Evolutionary conservation across 2,329 filamentous ascomycete genomes (phyloP).

Genomic region (Ophiocordyceps camponoti-floridani): DNA sequence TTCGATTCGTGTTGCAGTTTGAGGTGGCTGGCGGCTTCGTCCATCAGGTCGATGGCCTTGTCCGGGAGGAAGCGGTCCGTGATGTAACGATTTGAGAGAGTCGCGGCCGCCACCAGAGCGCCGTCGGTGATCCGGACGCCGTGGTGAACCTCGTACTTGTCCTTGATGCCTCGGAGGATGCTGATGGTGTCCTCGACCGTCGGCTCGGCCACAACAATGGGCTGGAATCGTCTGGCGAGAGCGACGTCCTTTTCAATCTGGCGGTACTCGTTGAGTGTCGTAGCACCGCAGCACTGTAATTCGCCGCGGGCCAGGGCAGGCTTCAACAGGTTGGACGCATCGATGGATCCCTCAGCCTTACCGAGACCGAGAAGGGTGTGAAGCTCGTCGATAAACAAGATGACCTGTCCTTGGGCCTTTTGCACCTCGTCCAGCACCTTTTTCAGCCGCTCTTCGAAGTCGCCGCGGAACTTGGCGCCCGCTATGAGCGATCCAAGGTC

Average conservation of each 20-base stretch:
- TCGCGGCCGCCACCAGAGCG: slow-evolving; percentile 79
- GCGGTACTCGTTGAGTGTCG: slow-evolving; percentile 84
- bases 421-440: slow-evolving; percentile 94
- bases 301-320: slow-evolving; percentile 95
- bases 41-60: slow-evolving; percentile 89
- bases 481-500: slow-evolving; percentile 92
- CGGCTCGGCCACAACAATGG: slow-evolving; percentile 93
- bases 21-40: slow-evolving; percentile 93
- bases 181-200: slow-evolving; percentile 79
- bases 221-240: slow-evolving; percentile 96
- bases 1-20: slow-evolving; percentile 90
- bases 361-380: slow-evolving; percentile 97
- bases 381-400: slow-evolving; percentile 97
- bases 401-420: slow-evolving; percentile 87
- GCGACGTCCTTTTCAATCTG: slow-evolving; percentile 98
- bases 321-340: slow-evolving; percentile 92
- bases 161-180: slow-evolving; percentile 91
- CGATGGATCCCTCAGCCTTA: slow-evolving; percentile 91
- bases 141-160: slow-evolving; percentile 95
- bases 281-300: slow-evolving; percentile 94
- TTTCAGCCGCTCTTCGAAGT: slow-evolving; percentile 99
- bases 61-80: slow-evolving; percentile 83
- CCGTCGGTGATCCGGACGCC: slow-evolving; percentile 92
- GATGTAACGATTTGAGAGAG: slow-evolving; percentile 79
- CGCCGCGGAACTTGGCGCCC: slow-evolving; percentile 94